Conservation (phyloP, 73 alveolate genomes). For the Stentor roeselii region DNA sequence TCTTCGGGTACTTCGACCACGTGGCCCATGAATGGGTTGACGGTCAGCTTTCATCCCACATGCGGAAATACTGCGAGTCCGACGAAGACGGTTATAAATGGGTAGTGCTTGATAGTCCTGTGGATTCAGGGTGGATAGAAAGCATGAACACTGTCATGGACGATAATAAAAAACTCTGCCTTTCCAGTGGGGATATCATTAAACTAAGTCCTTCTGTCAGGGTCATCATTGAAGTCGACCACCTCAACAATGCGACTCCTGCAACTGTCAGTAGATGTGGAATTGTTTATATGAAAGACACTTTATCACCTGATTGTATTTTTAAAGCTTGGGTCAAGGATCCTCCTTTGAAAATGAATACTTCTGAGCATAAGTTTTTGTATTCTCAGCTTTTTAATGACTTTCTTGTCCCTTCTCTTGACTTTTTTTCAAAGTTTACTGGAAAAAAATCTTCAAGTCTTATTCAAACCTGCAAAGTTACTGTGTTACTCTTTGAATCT, state of each 20-base stretch:
- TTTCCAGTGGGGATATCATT: conserved; percentile 95
- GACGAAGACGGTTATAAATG: conserved; percentile 76
- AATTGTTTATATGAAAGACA: conserved; percentile 91
- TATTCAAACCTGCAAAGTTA: neutral
- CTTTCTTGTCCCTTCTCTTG: conserved; percentile 23
- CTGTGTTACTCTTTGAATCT: conserved; percentile 9
- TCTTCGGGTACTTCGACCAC: conserved; percentile 91
- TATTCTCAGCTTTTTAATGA: conserved; percentile 33
- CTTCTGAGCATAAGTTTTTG: conserved; percentile 36
- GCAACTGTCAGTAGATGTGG: conserved; percentile 99
- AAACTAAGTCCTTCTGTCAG: conserved; percentile 90
- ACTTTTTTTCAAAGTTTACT: conserved; percentile 22
- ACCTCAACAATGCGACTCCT: conserved; percentile 94
- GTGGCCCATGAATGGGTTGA: conserved; percentile 96
- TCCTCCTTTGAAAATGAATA: conserved; percentile 52
- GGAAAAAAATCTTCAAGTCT: conserved; percentile 3
- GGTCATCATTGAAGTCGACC: conserved; percentile 96
- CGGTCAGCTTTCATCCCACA: conserved; percentile 92
- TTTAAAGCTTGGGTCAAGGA: conserved; percentile 77
- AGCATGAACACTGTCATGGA: conserved; percentile 97
- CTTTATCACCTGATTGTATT: conserved; percentile 84
- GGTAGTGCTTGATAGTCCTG: conserved; percentile 98
- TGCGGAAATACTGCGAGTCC: conserved; percentile 87
- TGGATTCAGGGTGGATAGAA: conserved; percentile 97
- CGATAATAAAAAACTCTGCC: conserved; percentile 95